These are phyloP conservation scores for Podospora didyma DNA, from an alignment of 495 filamentous ascomycete species.

Conservation along the genomic window DNA sequence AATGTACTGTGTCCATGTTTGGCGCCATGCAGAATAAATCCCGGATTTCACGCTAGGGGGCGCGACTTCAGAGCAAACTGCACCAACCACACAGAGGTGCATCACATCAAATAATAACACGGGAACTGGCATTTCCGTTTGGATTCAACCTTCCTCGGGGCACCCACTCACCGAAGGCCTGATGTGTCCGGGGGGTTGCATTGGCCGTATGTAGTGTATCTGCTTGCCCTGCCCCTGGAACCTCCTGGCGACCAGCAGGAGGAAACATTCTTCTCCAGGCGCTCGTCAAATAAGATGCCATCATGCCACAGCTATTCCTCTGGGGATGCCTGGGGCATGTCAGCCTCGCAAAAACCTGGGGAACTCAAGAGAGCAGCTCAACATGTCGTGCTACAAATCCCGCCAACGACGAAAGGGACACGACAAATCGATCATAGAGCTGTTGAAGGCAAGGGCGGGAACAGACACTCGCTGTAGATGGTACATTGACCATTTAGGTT, in stretches of 20 bases:
- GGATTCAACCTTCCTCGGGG: not conserved
- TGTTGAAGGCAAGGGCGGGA: no score
- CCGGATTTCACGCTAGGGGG: not conserved
- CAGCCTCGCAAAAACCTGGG: not conserved
- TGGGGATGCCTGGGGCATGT: not conserved
- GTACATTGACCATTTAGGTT: no score
- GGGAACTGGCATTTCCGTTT: not conserved
- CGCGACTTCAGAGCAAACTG: not conserved
- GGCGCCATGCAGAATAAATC: conserved; percentile 5
- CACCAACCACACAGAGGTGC: not conserved
- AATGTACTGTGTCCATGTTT: not conserved
- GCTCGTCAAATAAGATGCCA: no score
- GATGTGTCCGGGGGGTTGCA: not conserved
- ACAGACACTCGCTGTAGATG: no score
- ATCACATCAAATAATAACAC: not conserved
- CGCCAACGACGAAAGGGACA: no score
- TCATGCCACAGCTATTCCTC: no score
- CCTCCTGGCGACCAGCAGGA: not conserved
- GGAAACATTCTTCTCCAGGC: no score
- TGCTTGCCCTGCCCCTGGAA: not conserved
- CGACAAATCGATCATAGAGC: no score
- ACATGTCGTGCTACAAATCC: no score
- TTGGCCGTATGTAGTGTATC: no score
- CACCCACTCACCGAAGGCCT: no score
- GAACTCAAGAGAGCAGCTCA: no score